These are phyloP conservation scores for Elsinoe batatas DNA, from an alignment of 2,329 filamentous ascomycete species.

Conservation along the genomic window DNA sequence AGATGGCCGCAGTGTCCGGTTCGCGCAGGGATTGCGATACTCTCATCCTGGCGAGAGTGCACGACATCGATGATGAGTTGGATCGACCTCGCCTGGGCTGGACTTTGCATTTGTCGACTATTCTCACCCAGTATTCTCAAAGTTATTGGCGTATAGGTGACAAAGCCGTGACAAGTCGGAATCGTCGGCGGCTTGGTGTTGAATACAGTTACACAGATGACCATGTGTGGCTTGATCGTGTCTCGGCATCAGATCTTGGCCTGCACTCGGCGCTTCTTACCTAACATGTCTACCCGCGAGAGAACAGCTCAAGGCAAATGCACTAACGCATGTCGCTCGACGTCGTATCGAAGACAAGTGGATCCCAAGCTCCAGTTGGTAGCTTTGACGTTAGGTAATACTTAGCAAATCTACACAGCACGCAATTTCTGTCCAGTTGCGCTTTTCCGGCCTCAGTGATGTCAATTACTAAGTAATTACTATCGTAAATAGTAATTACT, in stretches of 20 bases:
- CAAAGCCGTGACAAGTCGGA: neutral
- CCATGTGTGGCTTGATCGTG: neutral
- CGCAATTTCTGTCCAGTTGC: neutral
- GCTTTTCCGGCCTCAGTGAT: neutral
- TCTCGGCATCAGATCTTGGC: conserved; percentile 2
- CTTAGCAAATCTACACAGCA: neutral
- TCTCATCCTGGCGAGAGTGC: no score
- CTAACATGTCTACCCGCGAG: neutral
- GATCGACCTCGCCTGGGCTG: no score
- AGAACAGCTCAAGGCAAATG: no score
- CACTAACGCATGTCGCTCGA: neutral
- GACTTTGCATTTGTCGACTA: no score
- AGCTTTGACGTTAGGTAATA: neutral
- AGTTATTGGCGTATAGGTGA: no score
- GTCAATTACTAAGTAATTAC: no score
- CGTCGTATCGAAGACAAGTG: neutral
- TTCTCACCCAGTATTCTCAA: no score
- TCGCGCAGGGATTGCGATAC: no score
- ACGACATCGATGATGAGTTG: no score
- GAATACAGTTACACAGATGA: neutral
- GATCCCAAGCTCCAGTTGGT: neutral
- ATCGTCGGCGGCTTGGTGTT: neutral
- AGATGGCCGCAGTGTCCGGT: no score
- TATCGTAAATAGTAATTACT: no score
- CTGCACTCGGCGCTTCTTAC: neutral